phyloP scores from a whole-genome alignment of 2,329 filamentous ascomycete genomes.

The Leptographium radiaticola region DNA sequence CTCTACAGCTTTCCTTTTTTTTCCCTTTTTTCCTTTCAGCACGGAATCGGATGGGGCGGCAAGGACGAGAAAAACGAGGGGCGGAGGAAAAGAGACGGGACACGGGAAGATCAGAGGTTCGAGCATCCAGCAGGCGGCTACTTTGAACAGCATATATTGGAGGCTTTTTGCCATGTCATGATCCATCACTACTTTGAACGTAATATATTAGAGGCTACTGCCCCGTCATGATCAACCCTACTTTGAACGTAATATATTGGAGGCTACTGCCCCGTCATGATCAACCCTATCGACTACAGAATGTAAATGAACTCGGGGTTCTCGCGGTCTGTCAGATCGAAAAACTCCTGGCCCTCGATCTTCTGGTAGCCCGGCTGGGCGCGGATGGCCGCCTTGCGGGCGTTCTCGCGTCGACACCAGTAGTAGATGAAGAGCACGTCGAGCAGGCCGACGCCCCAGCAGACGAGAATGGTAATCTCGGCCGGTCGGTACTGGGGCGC shows the following conservation, averaged over 20 bases:
- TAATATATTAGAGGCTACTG: no score
- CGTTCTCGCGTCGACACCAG: conserved; percentile 47
- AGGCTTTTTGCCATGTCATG: no score
- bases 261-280: no score
- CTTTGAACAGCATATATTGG: no score
- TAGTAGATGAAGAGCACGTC: conserved; percentile 40
- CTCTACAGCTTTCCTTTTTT: neutral
- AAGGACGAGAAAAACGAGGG: neutral
- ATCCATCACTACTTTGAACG: no score
- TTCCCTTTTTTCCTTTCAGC: neutral
- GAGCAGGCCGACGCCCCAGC: conserved; percentile 37
- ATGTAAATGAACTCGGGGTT: conserved; percentile 52
- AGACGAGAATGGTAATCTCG: conserved; percentile 50
- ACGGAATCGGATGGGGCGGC: neutral
- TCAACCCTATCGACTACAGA: conserved; percentile 19
- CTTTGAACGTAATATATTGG: no score
- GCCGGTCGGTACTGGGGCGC: conserved; percentile 48
- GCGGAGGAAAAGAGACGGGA: no score
- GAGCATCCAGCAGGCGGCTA: no score
- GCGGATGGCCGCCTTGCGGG: conserved; percentile 39
- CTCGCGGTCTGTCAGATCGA: conserved; percentile 53
- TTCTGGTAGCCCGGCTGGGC: conserved; percentile 42
- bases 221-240: no score
- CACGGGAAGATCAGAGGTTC: no score
- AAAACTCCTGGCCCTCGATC: conserved; percentile 54